These are phyloP conservation scores for Trametes versicolor DNA, from an alignment of 1,284 basidiomycete species.

Conservation along the genomic window DNA sequence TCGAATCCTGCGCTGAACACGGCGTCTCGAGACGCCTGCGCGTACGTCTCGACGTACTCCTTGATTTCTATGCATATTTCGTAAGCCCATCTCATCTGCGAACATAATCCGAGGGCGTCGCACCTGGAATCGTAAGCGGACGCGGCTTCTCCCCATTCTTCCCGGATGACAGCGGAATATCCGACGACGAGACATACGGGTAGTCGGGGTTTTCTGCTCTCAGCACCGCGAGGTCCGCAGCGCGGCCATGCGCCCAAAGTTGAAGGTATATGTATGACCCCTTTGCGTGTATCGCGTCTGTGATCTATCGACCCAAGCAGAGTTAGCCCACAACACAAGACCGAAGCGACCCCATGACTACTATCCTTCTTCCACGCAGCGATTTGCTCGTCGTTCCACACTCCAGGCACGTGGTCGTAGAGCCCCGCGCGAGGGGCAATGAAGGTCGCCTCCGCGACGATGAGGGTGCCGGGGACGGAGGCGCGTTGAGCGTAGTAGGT, in stretches of 20 bases:
- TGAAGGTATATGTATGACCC: conserved; percentile 56
- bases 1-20: conserved; percentile 57
- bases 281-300: conserved; percentile 39
- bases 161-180: conserved; percentile 40
- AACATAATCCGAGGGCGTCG: conserved; percentile 7
- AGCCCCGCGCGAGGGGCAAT: conserved; percentile 51
- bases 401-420: conserved; percentile 50
- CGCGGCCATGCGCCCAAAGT: conserved; percentile 57
- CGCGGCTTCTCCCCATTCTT: conserved; percentile 44
- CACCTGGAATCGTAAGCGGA: conserved; percentile 35
- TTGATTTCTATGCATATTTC: conserved; percentile 47
- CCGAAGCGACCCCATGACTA: conserved; percentile 2
- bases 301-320: conserved; percentile 11
- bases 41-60: conserved; percentile 51
- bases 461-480: conserved; percentile 52
- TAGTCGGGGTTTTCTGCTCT: conserved; percentile 42
- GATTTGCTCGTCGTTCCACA: conserved; percentile 57
- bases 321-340: not conserved
- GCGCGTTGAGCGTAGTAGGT: conserved; percentile 61
- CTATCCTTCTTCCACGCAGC: conserved; percentile 56
- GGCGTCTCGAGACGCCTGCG: conserved; percentile 53
- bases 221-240: conserved; percentile 46
- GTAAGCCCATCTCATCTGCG: not conserved
- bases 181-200: conserved; percentile 49
- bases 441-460: conserved; percentile 60